Evolutionary conservation across 495 filamentous ascomycete genomes (phyloP), one percentile per base, ranked within the genome.

Genomic region (Xanthoparmelia taractica): DNA sequence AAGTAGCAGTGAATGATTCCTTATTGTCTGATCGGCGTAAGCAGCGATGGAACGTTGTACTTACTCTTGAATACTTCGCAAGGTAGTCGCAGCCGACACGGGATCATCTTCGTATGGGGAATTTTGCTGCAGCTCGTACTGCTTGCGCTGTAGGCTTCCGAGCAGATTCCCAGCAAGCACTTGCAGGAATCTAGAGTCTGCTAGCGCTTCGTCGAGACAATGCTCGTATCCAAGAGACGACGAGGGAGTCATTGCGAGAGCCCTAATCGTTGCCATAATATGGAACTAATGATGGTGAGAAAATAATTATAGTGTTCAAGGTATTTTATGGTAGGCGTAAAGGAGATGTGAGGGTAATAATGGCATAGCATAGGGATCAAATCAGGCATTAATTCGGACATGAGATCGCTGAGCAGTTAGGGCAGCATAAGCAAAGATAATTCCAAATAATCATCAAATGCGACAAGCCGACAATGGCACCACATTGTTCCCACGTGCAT

Each of bases 161-260:
- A 62, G 48, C 17, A 62, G 50, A 41, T 54, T 62, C 18, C 47
- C 48, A 10, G 60, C 55, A 31, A 62, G 33, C 4, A 40, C 36
- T 62, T 57, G 60, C 50, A 62, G 38, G 41, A 38, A 62, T 55
- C 33, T 62, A 18, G 60, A 62, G 37, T 62, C 60, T 20, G 52
- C 60, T 27, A 62, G 38, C 11, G 60, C 60, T 54, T 62, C 60
- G 20, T 62, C 37, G 37, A 62, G 6, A 56, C 27, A 55, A 18
- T 57, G 60, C 2, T 41, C 60, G 11, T 37, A 41, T 15, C 50
- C 36, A 20, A 43, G 12, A 25, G 29, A 50, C 33, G 41, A 25
- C 27, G 58, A 45, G 11, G 27, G 31, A 36, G 37, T 62, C 38
- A 54, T 41, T 40, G 37, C n/a, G 7, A 55, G 60, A 34, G 13